These are phyloP conservation scores for maize (Zea mays) DNA, from an alignment of 176 grass and related monocot genomes.

Conservation along the genomic window DNA sequence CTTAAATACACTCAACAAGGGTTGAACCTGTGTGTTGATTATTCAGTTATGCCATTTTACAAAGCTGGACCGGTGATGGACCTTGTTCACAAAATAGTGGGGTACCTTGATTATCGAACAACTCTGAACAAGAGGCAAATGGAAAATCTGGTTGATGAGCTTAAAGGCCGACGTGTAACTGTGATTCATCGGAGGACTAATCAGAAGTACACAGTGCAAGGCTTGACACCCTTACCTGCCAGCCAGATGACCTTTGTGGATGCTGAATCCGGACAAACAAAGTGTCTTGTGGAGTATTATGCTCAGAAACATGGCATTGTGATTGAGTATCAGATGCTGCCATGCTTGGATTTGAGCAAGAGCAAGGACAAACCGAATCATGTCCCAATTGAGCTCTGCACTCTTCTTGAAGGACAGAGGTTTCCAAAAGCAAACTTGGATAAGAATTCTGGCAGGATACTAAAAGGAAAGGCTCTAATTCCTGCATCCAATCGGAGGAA, in stretches of 20 bases:
- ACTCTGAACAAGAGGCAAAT: slow-evolving; percentile 7
- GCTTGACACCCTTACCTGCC: slow-evolving; percentile 47
- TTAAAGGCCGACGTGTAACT: slow-evolving; percentile 52
- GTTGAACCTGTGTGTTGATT: slow-evolving; percentile 51
- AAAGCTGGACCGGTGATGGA: slow-evolving; percentile 42
- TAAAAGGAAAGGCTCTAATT: slow-evolving; percentile 33
- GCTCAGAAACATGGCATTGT: slow-evolving; percentile 27
- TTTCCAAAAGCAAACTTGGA: slow-evolving; percentile 50
- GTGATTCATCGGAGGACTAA: slow-evolving; percentile 52
- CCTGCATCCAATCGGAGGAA: slow-evolving; percentile 21
- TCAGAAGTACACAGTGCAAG: slow-evolving; percentile 51
- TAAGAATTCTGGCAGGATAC: neutral
- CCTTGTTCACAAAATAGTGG: slow-evolving; percentile 8
- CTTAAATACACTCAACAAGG: slow-evolving; percentile 49
- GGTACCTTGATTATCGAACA: slow-evolving; percentile 13
- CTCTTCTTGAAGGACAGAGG: slow-evolving; percentile 54
- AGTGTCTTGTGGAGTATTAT: slow-evolving; percentile 51
- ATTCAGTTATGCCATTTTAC: slow-evolving; percentile 58
- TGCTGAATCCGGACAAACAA: slow-evolving; percentile 43
- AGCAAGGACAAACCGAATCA: slow-evolving; percentile 55
- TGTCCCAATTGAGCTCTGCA: slow-evolving; percentile 62
- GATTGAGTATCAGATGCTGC: slow-evolving; percentile 51
- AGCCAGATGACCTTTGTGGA: slow-evolving; percentile 49
- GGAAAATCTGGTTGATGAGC: slow-evolving; percentile 18
- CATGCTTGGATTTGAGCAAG: slow-evolving; percentile 65